Conservation (phyloP, 495 filamentous ascomycete species). For the Oidiodendron maius region DNA sequence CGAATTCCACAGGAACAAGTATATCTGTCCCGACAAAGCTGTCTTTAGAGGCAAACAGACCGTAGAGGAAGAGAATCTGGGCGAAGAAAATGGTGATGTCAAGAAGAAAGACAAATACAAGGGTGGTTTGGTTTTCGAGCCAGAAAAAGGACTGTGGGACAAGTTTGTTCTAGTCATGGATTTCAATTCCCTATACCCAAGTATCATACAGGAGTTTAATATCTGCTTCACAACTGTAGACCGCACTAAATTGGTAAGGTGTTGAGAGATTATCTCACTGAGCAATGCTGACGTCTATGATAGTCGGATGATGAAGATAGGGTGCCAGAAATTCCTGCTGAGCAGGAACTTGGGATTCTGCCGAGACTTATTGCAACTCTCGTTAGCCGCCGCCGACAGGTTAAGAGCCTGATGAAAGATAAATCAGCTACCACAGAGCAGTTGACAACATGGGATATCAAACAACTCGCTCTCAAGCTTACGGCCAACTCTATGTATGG, state of each 20-base stretch:
- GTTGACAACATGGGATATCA: slow-evolving; percentile 95
- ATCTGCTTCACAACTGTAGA: slow-evolving; percentile 99
- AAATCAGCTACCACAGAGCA: slow-evolving; percentile 80
- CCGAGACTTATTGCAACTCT: slow-evolving; percentile 86
- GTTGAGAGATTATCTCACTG: background rate
- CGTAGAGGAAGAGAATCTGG: slow-evolving; percentile 61
- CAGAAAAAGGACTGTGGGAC: slow-evolving; percentile 95
- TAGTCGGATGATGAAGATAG: slow-evolving; percentile 77
- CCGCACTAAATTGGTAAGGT: slow-evolving; percentile 52
- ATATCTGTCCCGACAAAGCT: slow-evolving; percentile 93
- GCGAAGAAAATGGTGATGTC: slow-evolving; percentile 60
- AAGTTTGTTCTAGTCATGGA: slow-evolving; percentile 98
- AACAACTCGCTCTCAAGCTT: slow-evolving; percentile 91
- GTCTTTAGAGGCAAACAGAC: slow-evolving; percentile 63
- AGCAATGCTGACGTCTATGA: slow-evolving; percentile 8
- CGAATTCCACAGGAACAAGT: slow-evolving; percentile 93
- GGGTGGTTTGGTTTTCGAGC: slow-evolving; percentile 95
- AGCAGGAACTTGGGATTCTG: slow-evolving; percentile 73
- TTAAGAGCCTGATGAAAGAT: slow-evolving; percentile 95
- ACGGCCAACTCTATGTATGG: slow-evolving; percentile 99
- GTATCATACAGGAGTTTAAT: slow-evolving; percentile 98
- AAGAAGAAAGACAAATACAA: slow-evolving; percentile 99
- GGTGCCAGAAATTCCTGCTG: slow-evolving; percentile 60
- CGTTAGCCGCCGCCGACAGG: slow-evolving; percentile 78
- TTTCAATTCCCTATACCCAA: slow-evolving; percentile 98